A percentile compares a stretch with the other conserved stretches of the same genome.
phyloP scores from a whole-genome alignment of 495 filamentous ascomycete genomes.

The Talaromyces thailandensis region DNA sequence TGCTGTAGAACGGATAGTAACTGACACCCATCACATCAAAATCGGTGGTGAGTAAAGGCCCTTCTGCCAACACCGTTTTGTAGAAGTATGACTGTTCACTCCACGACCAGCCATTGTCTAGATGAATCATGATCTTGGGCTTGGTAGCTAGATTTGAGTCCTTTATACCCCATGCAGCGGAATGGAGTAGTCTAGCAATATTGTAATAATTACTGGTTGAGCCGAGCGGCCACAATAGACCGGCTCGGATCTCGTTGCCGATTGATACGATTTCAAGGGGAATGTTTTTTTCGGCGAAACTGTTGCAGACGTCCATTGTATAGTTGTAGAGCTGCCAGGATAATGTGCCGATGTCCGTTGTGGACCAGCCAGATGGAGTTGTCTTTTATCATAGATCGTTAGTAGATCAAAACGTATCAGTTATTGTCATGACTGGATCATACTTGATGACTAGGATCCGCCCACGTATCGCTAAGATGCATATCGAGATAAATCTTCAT shows the following conservation, averaged over 20 bases:
- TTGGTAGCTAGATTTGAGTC: constrained; percentile 45
- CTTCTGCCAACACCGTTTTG: constrained; percentile 43
- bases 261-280: constrained; percentile 56
- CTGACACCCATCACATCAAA: constrained; percentile 64
- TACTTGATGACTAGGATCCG: constrained; percentile 37
- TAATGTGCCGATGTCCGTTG: constrained; percentile 45
- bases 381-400: constrained; percentile 17
- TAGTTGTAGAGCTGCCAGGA: constrained; percentile 57
- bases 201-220: constrained; percentile 41
- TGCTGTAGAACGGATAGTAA: constrained; percentile 60
- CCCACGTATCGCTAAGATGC: constrained; percentile 63
- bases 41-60: constrained; percentile 41
- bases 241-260: constrained; percentile 59
- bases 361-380: constrained; percentile 53
- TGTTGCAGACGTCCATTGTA: constrained; percentile 50
- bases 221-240: constrained; percentile 57
- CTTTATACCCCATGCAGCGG: constrained; percentile 52
- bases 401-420: neutral
- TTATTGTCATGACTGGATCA: neutral
- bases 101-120: constrained; percentile 66
- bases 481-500: constrained; percentile 60
- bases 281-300: constrained; percentile 44
- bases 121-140: constrained; percentile 59
- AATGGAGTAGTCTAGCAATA: constrained; percentile 52
- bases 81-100: constrained; percentile 55